Evolutionary conservation across 1,284 basidiomycete species (phyloP).

Genomic region (Ustilago lituana): DNA sequence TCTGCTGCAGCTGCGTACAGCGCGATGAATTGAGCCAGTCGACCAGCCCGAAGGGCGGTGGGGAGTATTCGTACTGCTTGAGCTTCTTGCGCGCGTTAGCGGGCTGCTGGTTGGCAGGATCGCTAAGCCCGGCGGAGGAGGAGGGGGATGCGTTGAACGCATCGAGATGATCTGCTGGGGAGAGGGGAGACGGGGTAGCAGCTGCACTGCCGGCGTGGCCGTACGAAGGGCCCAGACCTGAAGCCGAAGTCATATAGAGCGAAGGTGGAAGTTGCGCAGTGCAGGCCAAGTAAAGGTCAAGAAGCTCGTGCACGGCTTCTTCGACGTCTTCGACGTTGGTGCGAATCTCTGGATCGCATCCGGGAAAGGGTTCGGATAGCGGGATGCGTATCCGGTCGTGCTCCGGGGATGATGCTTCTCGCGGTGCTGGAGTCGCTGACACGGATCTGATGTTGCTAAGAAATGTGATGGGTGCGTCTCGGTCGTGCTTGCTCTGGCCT

Average conservation of each 20-base stretch:
- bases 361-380: constrained; percentile 26
- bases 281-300: constrained; percentile 44
- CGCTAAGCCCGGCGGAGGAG: constrained; percentile 16
- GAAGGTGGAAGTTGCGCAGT: constrained; percentile 31
- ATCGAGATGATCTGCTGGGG: constrained; percentile 42
- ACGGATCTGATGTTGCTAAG: constrained; percentile 19
- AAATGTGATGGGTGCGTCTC: constrained; percentile 10
- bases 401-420: not conserved
- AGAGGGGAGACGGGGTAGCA: constrained; percentile 35
- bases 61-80: constrained; percentile 46
- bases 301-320: constrained; percentile 45
- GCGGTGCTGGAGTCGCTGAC: constrained; percentile 15
- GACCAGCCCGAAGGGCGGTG: constrained; percentile 43
- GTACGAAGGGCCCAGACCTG: not conserved
- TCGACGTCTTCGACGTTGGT: constrained; percentile 48
- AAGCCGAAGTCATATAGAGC: constrained; percentile 23
- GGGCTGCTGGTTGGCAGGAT: constrained; percentile 2
- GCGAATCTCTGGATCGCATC: constrained; percentile 15
- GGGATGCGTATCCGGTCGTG: constrained; percentile 1
- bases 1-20: constrained; percentile 18
- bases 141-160: constrained; percentile 20
- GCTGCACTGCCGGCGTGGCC: constrained; percentile 7
- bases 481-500: not conserved
- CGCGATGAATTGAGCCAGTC: constrained; percentile 44
- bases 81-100: constrained; percentile 16